Evolutionary conservation across 257 asterid species (phyloP), one percentile per base, ranked within the genome.

Genomic region (Lithospermum erythrorhizon): DNA sequence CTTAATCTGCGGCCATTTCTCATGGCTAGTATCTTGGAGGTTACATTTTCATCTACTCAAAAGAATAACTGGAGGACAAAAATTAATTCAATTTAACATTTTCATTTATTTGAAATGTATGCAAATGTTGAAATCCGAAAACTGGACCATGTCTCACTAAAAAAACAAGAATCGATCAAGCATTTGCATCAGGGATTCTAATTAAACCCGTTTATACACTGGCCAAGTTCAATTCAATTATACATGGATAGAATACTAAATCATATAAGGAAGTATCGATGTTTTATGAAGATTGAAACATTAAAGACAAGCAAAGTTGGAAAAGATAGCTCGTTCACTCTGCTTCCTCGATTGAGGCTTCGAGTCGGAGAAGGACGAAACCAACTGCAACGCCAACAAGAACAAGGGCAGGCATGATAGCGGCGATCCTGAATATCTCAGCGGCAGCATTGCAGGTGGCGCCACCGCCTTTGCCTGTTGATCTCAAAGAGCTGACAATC

Each of bases 311-410:
- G 61, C 61, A 41, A 56, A 58, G 29, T 21, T 45, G 23, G 21
- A 41, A 41, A 41, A 11, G 58, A 9, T 19, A 16, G 5, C 53
- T n/a, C 10, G 4, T 52, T 85, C 77, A 80, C 67, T 83, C 95
- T 51, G 79, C 17, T 60, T 87, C 95, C 77, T 91, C 98, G 15
- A 86, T 67, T 1, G 64, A 11, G 1, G 89, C 86, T 75, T 91
- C 98, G 48, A 91, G 20, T 32, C 96, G 89, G 32, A 90, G 98
- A 29, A 90, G 94, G 56, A 79, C 87, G 70, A 90, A 90, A 23
- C 98, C 96, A 48, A 85, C 85, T 0, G 98, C 95, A 3, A 90
- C 98, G 9, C 98, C 98, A 57, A 86, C 70, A 23, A 90, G 89
- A 61, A 75, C 82, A 13, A 87, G 76, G 18, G 62, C 96, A 7